These are phyloP conservation scores for Amanita rubescens DNA, from an alignment of 768 basidiomycete genomes.

Conservation along the genomic window DNA sequence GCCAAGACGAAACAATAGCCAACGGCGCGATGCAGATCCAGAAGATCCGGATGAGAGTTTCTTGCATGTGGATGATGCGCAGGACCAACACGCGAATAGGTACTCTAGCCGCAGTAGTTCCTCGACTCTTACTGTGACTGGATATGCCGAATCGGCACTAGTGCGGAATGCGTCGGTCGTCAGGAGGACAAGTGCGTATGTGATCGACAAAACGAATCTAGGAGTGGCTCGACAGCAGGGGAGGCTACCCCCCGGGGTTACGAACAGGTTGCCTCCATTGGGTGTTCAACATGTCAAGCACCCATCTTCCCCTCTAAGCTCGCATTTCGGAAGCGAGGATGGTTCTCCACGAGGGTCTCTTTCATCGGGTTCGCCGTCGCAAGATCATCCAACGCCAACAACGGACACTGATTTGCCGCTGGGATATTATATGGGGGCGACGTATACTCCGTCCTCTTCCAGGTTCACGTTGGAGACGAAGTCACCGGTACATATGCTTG, in stretches of 20 bases:
- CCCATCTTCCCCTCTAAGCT: constrained; percentile 41
- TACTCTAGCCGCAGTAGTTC: constrained; percentile 41
- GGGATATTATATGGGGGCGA: constrained; percentile 30
- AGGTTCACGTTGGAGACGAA: constrained; percentile 14
- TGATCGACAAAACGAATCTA: constrained; percentile 27
- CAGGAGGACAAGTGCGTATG: constrained; percentile 44
- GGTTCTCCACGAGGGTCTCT: constrained; percentile 29
- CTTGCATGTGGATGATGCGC: constrained; percentile 10
- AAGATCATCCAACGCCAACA: constrained; percentile 35
- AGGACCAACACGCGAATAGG: constrained; percentile 22
- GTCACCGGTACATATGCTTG: constrained; percentile 16
- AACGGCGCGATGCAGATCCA: neutral
- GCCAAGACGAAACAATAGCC: neutral
- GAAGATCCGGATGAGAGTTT: constrained; percentile 14
- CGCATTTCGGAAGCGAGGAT: constrained; percentile 39
- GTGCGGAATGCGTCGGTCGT: constrained; percentile 41
- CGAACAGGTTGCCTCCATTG: constrained; percentile 4
- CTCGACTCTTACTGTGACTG: constrained; percentile 41
- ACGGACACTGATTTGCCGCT: constrained; percentile 24
- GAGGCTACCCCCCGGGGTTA: neutral
- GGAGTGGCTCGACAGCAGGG: constrained; percentile 9
- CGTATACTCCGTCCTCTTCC: constrained; percentile 22
- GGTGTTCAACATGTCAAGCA: constrained; percentile 10
- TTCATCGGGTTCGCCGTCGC: constrained; percentile 33
- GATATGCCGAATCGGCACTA: constrained; percentile 26